Conservation (phyloP, 768 basidiomycete species). For the Hypholoma sublateritium region DNA sequence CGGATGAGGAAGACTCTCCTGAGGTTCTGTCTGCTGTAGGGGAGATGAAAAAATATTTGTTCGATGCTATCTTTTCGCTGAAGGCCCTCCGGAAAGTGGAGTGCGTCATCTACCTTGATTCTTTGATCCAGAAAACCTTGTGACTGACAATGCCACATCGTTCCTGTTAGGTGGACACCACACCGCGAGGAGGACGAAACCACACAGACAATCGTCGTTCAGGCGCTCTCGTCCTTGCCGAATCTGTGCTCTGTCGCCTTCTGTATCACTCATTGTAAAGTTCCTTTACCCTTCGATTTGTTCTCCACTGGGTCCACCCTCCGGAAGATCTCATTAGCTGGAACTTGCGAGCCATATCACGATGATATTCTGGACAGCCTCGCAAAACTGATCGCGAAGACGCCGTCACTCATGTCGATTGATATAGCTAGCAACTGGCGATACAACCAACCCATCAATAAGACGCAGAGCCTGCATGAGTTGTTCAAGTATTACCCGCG, state of each 20-base stretch:
- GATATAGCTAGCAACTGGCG: slow-evolving; percentile 6
- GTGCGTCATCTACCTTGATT: slow-evolving; percentile 7
- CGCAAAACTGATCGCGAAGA: slow-evolving; percentile 7
- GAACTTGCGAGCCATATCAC: slow-evolving; percentile 1
- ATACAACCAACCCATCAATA: background rate
- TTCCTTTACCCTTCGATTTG: background rate
- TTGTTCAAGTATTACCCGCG: slow-evolving; percentile 11
- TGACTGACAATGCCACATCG: background rate
- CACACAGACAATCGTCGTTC: slow-evolving; percentile 7
- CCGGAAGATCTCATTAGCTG: background rate
- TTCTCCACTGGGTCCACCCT: slow-evolving; percentile 1
- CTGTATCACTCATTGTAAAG: background rate
- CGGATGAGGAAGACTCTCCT: slow-evolving; percentile 5
- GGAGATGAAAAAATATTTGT: slow-evolving; percentile 9
- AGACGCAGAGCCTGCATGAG: slow-evolving; percentile 14
- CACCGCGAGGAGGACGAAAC: slow-evolving; percentile 3
- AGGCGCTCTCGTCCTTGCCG: background rate
- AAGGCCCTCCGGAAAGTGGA: slow-evolving; percentile 6
- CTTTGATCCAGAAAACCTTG: background rate
- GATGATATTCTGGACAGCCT: slow-evolving; percentile 9
- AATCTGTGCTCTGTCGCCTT: slow-evolving; percentile 3
- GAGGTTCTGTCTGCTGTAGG: background rate
- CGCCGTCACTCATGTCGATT: slow-evolving; percentile 9
- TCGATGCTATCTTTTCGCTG: slow-evolving; percentile 10
- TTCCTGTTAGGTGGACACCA: slow-evolving; percentile 5